Base-by-base conservation (phyloP, 352 stramenopile species). In the Phytophthora crassamura region DNA sequence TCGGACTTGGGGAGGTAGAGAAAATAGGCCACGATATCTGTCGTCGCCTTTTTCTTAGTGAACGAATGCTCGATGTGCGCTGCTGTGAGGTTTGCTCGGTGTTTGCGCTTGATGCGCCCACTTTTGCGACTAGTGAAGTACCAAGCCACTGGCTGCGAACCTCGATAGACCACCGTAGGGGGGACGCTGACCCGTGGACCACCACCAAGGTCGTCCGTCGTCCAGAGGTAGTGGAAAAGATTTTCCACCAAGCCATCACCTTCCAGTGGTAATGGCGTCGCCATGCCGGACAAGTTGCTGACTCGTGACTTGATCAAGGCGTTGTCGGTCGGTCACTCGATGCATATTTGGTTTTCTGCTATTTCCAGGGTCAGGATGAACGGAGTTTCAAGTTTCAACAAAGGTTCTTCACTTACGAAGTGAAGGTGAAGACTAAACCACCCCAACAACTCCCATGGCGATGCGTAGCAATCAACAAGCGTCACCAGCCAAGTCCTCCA, bases 111-210 rank as follows among this genome's bases (percentile, higher is more conserved):
- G 69, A 98, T 90, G 9, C 89, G 88, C 54, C 82, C 84, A 15
- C 74, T 84, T 50, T 81, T 84, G 22, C 83, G 77, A 56, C 80
- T 91, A 7, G 95, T 98, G 41, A 99, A 99, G 72, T 98, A 99
- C 97, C 97, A 99, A 45, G 86, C 82, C 10, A 94, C 71, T 32
- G 96, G 91, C 69, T 98, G 90, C 4, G 84, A 84, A 51, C 93
- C 97, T 35, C 95, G 93, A 77, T 97, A 99, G 25, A 99, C 71
- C 14, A 99, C 78, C 0, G 96, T 99, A 66, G 98, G 93, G 10
- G 96, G 96, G 32, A 98, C 69, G 70, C 89, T 94, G 22, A 99
- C 83, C 28, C 78, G 80, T 16, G 93, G 92, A 0, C 89, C 86
- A 28, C 78, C 84, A 28, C 84, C 89, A 54, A 98, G 86, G 67